Percentiles rank a stretch among this genome's conserved stretches.
Evolutionary conservation across 148 eudicot genomes (phyloP).

Genomic region (Beta vulgaris): DNA sequence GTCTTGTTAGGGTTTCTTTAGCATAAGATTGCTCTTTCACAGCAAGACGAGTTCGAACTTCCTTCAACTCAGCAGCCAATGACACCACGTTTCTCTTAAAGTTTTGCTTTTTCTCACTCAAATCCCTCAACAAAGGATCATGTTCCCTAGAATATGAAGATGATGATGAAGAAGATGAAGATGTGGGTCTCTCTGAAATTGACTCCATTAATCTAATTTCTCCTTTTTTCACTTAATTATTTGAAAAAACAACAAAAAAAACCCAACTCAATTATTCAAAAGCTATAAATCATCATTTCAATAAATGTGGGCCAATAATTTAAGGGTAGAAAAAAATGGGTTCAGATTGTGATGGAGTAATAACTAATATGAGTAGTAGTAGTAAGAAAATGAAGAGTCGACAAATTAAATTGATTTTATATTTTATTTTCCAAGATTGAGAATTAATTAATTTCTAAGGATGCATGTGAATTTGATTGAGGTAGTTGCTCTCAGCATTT

Average conservation of each 20-base stretch:
- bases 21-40: conserved; percentile 59
- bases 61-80: conserved; percentile 87
- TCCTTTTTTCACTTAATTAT: neutral
- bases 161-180: conserved; percentile 14
- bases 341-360: neutral
- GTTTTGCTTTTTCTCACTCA: conserved; percentile 74
- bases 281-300: neutral
- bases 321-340: no score
- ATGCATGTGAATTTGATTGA: conserved; percentile 35
- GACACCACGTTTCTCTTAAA: conserved; percentile 76
- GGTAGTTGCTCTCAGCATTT: conserved; percentile 25
- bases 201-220: conserved; percentile 23
- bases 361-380: neutral
- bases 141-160: conserved; percentile 30
- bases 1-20: conserved; percentile 72
- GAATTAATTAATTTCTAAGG: conserved; percentile 12
- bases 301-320: neutral
- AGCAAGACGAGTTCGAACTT: conserved; percentile 67
- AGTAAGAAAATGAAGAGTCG: conserved; percentile 27
- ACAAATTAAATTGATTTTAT: conserved; percentile 24
- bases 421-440: no score
- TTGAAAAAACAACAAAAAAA: neutral
- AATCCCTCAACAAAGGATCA: conserved; percentile 88
- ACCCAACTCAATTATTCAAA: neutral
- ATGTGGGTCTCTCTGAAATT: conserved; percentile 30